phyloP scores from a whole-genome alignment of 129 eudicot species.

The Flaveria trinervia region DNA sequence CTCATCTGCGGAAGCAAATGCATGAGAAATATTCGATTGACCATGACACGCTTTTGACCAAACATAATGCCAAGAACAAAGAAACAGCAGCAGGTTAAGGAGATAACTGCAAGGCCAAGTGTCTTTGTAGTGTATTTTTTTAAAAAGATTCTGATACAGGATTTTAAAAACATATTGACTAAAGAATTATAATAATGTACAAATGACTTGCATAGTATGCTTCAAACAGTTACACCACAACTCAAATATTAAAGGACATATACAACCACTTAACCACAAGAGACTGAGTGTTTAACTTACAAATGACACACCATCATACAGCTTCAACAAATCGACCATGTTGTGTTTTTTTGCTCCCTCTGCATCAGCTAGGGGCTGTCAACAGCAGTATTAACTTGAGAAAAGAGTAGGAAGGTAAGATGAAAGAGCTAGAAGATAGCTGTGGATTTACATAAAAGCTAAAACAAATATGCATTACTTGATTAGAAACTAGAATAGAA shows the following conservation, averaged over 20 bases:
- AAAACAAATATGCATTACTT: neutral
- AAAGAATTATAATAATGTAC: slow-evolving; percentile 3
- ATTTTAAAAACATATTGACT: slow-evolving; percentile 2
- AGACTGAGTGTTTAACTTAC: slow-evolving; percentile 53
- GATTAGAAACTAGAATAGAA: slow-evolving; percentile 18
- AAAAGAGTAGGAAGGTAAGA: slow-evolving; percentile 15
- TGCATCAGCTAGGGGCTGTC: slow-evolving; percentile 98
- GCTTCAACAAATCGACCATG: slow-evolving; percentile 76
- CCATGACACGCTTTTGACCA: neutral
- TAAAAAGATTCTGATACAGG: slow-evolving; percentile 9
- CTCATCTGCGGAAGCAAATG: neutral
- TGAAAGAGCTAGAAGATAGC: slow-evolving; percentile 2
- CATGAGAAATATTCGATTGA: neutral
- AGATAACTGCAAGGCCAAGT: neutral
- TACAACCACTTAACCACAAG: neutral
- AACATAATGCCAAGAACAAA: neutral
- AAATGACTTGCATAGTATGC: neutral
- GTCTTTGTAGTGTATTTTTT: neutral
- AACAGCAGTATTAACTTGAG: slow-evolving; percentile 41
- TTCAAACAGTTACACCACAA: slow-evolving; percentile 19
- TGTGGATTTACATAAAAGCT: neutral
- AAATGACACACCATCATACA: slow-evolving; percentile 68
- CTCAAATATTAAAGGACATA: slow-evolving; percentile 10
- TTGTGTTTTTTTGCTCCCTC: slow-evolving; percentile 83
- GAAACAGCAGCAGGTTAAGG: neutral